Conservation (phyloP, 352 stramenopile species). For the Pythium coloratum region DNA sequence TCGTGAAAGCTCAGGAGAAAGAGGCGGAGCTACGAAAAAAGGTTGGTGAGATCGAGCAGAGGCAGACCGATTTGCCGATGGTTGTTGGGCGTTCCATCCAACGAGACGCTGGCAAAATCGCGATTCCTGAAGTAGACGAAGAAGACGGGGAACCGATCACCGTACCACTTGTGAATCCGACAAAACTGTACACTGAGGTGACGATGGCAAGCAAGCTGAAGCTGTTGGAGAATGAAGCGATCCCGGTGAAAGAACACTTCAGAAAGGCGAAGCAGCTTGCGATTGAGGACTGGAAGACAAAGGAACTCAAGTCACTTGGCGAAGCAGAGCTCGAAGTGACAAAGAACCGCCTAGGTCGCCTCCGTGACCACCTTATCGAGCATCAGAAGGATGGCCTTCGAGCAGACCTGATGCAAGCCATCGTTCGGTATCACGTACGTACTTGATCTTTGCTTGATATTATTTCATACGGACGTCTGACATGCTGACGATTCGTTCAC, state of each 20-base stretch:
- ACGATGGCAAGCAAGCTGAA: conserved; percentile 67
- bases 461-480: too few species aligned
- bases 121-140: neutral
- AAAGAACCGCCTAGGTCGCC: conserved; percentile 49
- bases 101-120: neutral
- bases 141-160: conserved; percentile 19
- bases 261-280: conserved; percentile 46
- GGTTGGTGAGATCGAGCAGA: conserved; percentile 34
- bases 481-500: neutral
- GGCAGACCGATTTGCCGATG: conserved; percentile 48
- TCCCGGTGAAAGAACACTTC: conserved; percentile 57
- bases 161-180: conserved; percentile 32
- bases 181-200: conserved; percentile 43
- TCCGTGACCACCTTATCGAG: conserved; percentile 54
- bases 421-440: conserved; percentile 54
- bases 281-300: conserved; percentile 66
- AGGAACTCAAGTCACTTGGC: conserved; percentile 42
- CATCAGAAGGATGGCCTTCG: conserved; percentile 46
- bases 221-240: conserved; percentile 49
- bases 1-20: conserved; percentile 32
- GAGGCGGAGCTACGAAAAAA: conserved; percentile 27
- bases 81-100: conserved; percentile 62
- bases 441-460: neutral
- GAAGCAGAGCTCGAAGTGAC: conserved; percentile 62
- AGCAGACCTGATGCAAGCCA: conserved; percentile 41